phyloP scores from a whole-genome alignment of 2,329 filamentous ascomycete genomes.

The Calonectria hongkongensis region DNA sequence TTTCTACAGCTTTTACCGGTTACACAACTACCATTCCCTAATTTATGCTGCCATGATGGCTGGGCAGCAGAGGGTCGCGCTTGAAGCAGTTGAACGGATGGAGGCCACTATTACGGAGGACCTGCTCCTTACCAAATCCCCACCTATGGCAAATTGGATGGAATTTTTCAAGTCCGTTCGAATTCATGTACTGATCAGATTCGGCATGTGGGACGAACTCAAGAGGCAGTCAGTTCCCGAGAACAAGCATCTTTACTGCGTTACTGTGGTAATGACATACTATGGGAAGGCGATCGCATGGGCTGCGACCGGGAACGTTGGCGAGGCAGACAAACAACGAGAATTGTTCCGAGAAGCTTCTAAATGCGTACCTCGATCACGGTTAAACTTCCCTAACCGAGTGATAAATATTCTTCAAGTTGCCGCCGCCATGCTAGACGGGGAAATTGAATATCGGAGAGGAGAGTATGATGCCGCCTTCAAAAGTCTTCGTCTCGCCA shows the following conservation, averaged over 20 bases:
- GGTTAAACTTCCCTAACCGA: constrained; percentile 70
- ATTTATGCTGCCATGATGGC: constrained; percentile 88
- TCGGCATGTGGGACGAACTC: constrained; percentile 83
- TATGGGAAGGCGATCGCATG: constrained; percentile 82
- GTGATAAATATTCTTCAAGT: constrained; percentile 76
- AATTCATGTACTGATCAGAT: constrained; percentile 82
- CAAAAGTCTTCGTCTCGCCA: constrained; percentile 72
- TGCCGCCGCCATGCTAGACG: constrained; percentile 80
- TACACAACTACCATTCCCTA: constrained; percentile 84
- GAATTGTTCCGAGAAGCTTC: constrained; percentile 70
- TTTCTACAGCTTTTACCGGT: constrained; percentile 86
- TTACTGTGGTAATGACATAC: constrained; percentile 80
- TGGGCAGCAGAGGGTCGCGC: constrained; percentile 76
- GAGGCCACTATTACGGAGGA: constrained; percentile 78
- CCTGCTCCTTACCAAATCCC: constrained; percentile 77
- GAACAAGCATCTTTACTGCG: constrained; percentile 78
- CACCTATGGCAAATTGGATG: constrained; percentile 87
- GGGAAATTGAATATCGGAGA: constrained; percentile 82
- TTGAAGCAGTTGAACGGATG: constrained; percentile 76
- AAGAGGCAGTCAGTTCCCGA: constrained; percentile 70
- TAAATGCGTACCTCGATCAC: constrained; percentile 71
- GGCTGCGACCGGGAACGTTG: constrained; percentile 74
- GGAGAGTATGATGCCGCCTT: constrained; percentile 77
- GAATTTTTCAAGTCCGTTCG: constrained; percentile 82
- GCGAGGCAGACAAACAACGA: constrained; percentile 72